Conservation (phyloP, 1,284 basidiomycete genomes). For the Phlebopus sp. region DNA sequence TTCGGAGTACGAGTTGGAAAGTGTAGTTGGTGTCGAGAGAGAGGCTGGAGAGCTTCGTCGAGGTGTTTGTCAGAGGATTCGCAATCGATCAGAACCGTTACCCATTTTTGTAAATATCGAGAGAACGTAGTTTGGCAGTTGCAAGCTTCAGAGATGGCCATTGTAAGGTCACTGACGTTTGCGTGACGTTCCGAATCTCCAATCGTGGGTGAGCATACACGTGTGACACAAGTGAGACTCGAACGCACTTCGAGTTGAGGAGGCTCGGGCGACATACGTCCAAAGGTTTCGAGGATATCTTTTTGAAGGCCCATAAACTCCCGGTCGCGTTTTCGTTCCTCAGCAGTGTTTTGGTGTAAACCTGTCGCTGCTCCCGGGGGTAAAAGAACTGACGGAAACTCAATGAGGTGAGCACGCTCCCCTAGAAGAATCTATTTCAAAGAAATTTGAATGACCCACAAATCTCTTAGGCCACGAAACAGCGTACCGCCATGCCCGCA, state of each 20-base stretch:
- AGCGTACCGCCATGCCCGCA: no score
- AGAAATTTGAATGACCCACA: no score
- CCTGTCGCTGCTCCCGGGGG: no score
- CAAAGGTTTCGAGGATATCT: constrained; percentile 75
- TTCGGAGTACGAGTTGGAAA: constrained; percentile 89
- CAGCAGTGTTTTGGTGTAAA: constrained; percentile 78
- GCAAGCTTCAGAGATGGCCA: constrained; percentile 88
- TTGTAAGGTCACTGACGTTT: constrained; percentile 91
- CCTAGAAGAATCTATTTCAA: no score
- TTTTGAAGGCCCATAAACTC: constrained; percentile 84
- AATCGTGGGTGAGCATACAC: constrained; percentile 10
- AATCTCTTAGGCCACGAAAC: no score
- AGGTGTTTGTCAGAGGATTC: constrained; percentile 76
- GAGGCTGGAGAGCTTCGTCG: constrained; percentile 87
- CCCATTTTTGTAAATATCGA: constrained; percentile 90
- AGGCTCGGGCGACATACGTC: constrained; percentile 52
- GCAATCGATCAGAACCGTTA: constrained; percentile 85
- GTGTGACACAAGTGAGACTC: constrained; percentile 47
- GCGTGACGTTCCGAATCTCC: constrained; percentile 88
- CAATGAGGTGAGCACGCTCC: no score
- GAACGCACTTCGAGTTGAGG: no score
- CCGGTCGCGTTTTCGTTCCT: constrained; percentile 76
- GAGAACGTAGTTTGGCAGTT: constrained; percentile 76
- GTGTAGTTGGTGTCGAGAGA: constrained; percentile 86
- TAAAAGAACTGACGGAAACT: no score